phyloP scores from a whole-genome alignment of 805 yeast species.

The Babjeviella inositovora region DNA sequence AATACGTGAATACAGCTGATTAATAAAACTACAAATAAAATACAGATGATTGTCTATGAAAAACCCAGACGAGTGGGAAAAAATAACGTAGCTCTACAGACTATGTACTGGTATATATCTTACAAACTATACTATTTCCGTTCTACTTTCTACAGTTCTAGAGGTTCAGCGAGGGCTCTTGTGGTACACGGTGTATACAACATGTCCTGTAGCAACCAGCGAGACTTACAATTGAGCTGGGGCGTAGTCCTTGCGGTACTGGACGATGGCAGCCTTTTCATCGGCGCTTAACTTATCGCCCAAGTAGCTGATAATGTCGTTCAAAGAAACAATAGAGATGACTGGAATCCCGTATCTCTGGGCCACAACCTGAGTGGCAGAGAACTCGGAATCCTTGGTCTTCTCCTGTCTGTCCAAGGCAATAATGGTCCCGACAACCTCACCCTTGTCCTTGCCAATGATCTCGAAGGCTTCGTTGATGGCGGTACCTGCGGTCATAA shows the following conservation, averaged over 20 bases:
- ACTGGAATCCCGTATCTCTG: slow-evolving; percentile 70
- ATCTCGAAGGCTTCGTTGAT: slow-evolving; percentile 85
- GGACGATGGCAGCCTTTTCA: slow-evolving; percentile 38
- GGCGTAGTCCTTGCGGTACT: slow-evolving; percentile 35
- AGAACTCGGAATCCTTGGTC: slow-evolving; percentile 48
- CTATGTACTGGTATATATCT: too few relatives aligned
- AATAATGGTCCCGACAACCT: slow-evolving; percentile 70
- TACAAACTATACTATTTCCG: too few relatives aligned
- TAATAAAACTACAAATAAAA: too few relatives aligned
- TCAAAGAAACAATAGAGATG: slow-evolving; percentile 58
- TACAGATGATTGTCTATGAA: too few relatives aligned
- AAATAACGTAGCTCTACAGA: too few relatives aligned
- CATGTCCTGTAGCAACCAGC: too few relatives aligned
- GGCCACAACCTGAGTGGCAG: slow-evolving; percentile 74
- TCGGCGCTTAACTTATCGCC: slow-evolving; percentile 36
- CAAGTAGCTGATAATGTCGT: slow-evolving; percentile 56
- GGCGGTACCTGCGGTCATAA: slow-evolving; percentile 98
- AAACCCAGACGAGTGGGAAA: too few relatives aligned
- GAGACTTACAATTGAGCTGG: slow-evolving; percentile 12
- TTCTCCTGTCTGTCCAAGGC: slow-evolving; percentile 91
- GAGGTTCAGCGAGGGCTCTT: too few relatives aligned
- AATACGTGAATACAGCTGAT: too few relatives aligned
- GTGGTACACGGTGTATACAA: too few relatives aligned
- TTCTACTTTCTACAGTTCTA: too few relatives aligned
- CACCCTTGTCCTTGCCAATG: slow-evolving; percentile 44